phyloP scores from a whole-genome alignment of 768 basidiomycete genomes.

The Pholiota conissans region DNA sequence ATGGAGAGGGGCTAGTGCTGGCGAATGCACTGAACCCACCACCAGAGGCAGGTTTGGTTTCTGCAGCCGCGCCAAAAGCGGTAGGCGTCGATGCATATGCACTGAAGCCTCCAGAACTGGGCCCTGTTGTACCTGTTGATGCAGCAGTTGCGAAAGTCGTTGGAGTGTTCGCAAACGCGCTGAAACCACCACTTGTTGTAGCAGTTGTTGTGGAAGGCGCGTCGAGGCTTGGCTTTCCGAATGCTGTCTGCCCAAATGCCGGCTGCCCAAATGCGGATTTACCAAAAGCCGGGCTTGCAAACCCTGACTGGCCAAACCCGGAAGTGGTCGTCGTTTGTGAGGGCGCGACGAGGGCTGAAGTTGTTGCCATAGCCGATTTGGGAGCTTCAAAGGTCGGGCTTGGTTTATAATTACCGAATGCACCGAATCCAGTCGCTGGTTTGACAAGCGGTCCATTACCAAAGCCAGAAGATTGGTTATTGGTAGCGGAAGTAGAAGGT shows the following conservation, averaged over 20 bases:
- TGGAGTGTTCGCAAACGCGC: slow-evolving; percentile 19
- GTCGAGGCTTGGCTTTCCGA: slow-evolving; percentile 21
- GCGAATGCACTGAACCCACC: slow-evolving; percentile 1
- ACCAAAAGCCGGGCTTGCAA: slow-evolving; percentile 36
- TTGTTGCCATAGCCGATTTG: slow-evolving; percentile 6
- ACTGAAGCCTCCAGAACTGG: slow-evolving; percentile 21
- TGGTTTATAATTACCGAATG: slow-evolving; percentile 26
- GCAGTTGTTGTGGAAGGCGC: slow-evolving; percentile 11
- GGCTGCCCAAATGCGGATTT: slow-evolving; percentile 36
- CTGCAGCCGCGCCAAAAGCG: slow-evolving; percentile 14
- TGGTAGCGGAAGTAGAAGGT: slow-evolving; percentile 19
- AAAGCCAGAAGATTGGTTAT: slow-evolving; percentile 23
- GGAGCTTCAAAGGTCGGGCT: slow-evolving; percentile 16
- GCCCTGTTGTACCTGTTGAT: neutral
- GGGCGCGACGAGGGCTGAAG: slow-evolving; percentile 19
- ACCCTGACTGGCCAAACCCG: slow-evolving; percentile 36
- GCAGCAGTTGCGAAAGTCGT: slow-evolving; percentile 11
- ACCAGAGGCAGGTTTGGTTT: neutral
- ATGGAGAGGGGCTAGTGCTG: neutral
- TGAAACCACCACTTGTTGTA: slow-evolving; percentile 18
- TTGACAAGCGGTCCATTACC: slow-evolving; percentile 31
- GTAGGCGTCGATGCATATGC: slow-evolving; percentile 28
- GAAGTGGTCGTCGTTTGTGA: slow-evolving; percentile 19
- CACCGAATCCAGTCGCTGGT: slow-evolving; percentile 35
- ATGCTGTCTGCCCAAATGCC: slow-evolving; percentile 31